A percentile compares a stretch with the other conserved stretches of the same genome.
phyloP scores from a whole-genome alignment of 2,329 filamentous ascomycete genomes.

The Hysterium pulicare region DNA sequence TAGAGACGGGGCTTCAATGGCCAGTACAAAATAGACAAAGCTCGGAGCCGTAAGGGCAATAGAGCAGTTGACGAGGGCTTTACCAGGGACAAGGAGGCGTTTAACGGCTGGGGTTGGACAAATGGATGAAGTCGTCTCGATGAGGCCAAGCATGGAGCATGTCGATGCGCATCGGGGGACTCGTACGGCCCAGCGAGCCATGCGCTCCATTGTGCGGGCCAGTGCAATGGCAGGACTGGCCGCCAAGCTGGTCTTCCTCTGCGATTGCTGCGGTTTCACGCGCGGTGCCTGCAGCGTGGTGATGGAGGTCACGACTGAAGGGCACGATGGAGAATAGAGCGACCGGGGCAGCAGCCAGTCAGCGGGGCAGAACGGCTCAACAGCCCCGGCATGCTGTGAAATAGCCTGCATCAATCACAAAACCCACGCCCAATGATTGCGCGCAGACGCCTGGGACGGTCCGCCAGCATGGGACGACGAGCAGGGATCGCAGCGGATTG shows the following conservation, averaged over 20 bases:
- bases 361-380: background rate
- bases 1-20: slow-evolving; percentile 23
- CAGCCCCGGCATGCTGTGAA: background rate
- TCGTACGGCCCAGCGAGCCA: background rate
- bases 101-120: slow-evolving; percentile 26
- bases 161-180: slow-evolving; percentile 3
- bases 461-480: background rate
- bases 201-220: background rate
- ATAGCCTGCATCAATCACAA: background rate
- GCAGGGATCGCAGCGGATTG: background rate
- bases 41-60: slow-evolving; percentile 19
- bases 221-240: slow-evolving; percentile 1
- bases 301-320: background rate
- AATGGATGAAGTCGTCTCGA: slow-evolving; percentile 9
- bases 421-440: slow-evolving; percentile 1
- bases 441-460: slow-evolving; percentile 1
- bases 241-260: slow-evolving; percentile 4
- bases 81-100: slow-evolving; percentile 28
- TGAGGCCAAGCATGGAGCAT: slow-evolving; percentile 15
- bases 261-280: slow-evolving; percentile 8
- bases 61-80: slow-evolving; percentile 19
- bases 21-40: slow-evolving; percentile 14
- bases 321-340: background rate
- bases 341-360: background rate
- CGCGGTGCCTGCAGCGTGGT: slow-evolving; percentile 8